Evolutionary conservation across 139 green algal species (phyloP).

Genomic region (Chlamydomonas asymmetrica): DNA sequence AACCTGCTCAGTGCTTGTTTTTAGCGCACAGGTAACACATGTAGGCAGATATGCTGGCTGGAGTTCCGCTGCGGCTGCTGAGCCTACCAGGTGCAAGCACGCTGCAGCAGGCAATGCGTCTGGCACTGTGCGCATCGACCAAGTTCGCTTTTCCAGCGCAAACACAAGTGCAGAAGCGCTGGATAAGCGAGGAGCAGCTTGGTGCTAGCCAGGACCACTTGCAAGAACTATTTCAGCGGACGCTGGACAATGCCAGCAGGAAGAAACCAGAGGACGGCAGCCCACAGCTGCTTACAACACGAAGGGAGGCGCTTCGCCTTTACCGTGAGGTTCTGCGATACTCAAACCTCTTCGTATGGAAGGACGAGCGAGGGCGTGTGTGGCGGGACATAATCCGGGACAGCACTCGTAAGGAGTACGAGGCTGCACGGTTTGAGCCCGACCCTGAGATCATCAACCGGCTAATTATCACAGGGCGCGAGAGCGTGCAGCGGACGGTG

Average conservation of each 20-base stretch:
- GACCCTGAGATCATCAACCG: slow-evolving; percentile 58
- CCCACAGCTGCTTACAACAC: slow-evolving; percentile 43
- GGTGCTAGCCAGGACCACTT: slow-evolving; percentile 40
- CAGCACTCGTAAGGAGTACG: slow-evolving; percentile 62
- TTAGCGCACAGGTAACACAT: no score
- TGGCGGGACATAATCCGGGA: slow-evolving; percentile 61
- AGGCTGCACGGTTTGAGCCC: slow-evolving; percentile 50
- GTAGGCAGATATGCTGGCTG: no score
- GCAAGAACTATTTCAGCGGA: slow-evolving; percentile 46
- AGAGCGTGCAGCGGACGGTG: slow-evolving; percentile 38
- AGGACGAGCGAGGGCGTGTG: slow-evolving; percentile 53
- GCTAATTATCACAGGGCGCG: slow-evolving; percentile 49
- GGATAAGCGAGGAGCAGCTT: slow-evolving; percentile 41
- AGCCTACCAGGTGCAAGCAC: no score
- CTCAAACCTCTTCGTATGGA: slow-evolving; percentile 65
- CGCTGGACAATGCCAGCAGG: slow-evolving; percentile 27
- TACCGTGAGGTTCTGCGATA: slow-evolving; percentile 64
- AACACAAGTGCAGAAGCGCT: neutral
- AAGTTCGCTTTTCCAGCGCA: neutral
- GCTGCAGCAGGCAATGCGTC: no score
- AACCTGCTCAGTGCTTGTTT: no score
- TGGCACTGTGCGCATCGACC: neutral
- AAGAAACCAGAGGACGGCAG: slow-evolving; percentile 31
- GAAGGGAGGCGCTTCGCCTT: slow-evolving; percentile 54
- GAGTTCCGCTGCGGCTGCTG: no score